Evolutionary conservation across 1,139 yeast species (phyloP), one percentile per base, ranked within the genome.

Genomic region (Lodderomyces margitis): DNA sequence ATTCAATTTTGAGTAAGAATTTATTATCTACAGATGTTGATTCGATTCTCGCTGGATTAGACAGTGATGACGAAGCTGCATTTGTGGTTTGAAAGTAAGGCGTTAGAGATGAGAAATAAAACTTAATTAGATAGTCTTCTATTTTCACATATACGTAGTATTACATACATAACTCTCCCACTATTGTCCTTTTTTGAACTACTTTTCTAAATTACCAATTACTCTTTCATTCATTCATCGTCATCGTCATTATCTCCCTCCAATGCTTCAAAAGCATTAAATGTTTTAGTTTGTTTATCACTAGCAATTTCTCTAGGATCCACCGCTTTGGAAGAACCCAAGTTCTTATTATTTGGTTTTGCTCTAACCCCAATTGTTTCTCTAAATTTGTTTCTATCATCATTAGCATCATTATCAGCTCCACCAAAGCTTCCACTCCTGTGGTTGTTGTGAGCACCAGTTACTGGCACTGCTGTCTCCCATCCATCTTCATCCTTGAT

Each of bases 241-340:
- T 57, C 58, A 37, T 55, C 53, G 31, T 64, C 74, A 23, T 70
- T 78, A 40, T 78, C 84, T 37, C 73, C 81, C 35, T 80, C 88
- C 57, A 85, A 75, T 30, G 91, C 91, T 52, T 82, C 89, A 59
- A 85, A 85, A 8, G 92, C 91, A 63, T 85, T 85, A 70, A 84
- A 85, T 21, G 78, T 70, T 37, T 71, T 74, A 49, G 78, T 78
- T 48, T 78, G 85, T 52, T 82, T 78, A 51, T 82, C 87, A 34
- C 87, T 80, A 53, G 78, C 71, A 43, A 81, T 74, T 56, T 84
- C 91, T 57, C 84, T 76, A 23, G 86, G 73, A 57, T 83, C 89
- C 41, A 79, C 85, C 20, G 89, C 83, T 63, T 81, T 83, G 33
- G 85, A 79, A 20, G 87, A 79, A 7, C 87, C 81, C 58, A 84